Evolutionary conservation across 208 protist genomes (phyloP), one percentile per base, ranked within the genome.

Genomic region (Kentomonas sorsogonicus): DNA sequence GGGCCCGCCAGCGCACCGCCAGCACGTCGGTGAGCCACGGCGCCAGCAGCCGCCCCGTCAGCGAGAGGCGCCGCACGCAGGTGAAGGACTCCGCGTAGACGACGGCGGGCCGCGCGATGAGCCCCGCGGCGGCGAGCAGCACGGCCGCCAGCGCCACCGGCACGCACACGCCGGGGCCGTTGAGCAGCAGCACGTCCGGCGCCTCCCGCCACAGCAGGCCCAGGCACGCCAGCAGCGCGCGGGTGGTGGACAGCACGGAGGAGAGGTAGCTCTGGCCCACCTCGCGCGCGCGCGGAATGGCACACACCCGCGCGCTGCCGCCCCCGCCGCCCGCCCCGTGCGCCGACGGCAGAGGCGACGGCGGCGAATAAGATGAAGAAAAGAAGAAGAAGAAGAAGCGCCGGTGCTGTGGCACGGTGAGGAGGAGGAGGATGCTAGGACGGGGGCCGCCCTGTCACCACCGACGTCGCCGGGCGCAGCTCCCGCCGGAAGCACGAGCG

Each of bases 101-200:
- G 13, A 93, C 66, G 25, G 60, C 63, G 13, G 86, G 79, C 5
- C 86, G 78, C 25, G 56, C 64, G 59, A 71, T 83, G 25, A 74
- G 76, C n/a, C 39, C 54, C 39, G 86, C 61, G 20, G 69, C 36
- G 1, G 78, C 51, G 6, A 95, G 22, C 18, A 86, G 61, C 23
- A 86, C 13, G 6, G 68, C 59, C 1, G 86, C 85, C 9, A 66
- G 51, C 16, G 91, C 78, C 10, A 96, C 76, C 13, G 93, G 93
- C 29, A 97, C 64, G 63, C 93, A 97, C 41, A 94, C 86, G 23
- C 90, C 93, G 46, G 93, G 93, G 0, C 93, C 93, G 59, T 97
- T 97, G 6, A 69, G 72, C n/a, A 97, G 68, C 60, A 95, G 60
- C 31, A 94, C 75, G 44, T 86, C 75, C 1, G 88, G 85, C 45